A percentile compares a stretch with the other conserved stretches of the same genome.
phyloP scores from a whole-genome alignment of 345 rosid genomes.

The Gossypium stocksii region DNA sequence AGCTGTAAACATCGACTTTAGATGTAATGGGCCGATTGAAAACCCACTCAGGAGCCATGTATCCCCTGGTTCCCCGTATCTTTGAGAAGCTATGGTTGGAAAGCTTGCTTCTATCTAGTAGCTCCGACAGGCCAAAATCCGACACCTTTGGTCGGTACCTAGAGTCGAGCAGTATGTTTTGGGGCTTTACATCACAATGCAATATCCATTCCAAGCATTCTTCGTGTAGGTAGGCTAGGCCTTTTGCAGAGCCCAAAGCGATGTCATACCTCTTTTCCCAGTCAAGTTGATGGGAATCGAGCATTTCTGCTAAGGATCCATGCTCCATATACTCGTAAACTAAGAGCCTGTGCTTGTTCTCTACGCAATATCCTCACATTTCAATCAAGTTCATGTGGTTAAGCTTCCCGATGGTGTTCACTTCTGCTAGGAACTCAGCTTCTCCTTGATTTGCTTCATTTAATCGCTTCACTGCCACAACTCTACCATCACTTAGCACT shows the following conservation, averaged over 20 bases:
- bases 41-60: conserved; percentile 32
- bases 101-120: neutral
- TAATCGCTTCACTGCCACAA: conserved; percentile 24
- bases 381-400: conserved; percentile 38
- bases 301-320: conserved; percentile 10
- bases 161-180: conserved; percentile 24
- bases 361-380: conserved; percentile 30
- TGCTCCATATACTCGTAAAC: conserved; percentile 26
- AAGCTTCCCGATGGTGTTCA: conserved; percentile 35
- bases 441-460: conserved; percentile 27
- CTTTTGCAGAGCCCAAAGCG: conserved; percentile 29
- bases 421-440: conserved; percentile 36
- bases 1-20: conserved; percentile 43
- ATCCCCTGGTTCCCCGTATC: conserved; percentile 31
- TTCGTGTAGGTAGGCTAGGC: conserved; percentile 34
- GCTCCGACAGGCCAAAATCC: conserved; percentile 23
- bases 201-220: conserved; percentile 40
- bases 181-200: conserved; percentile 32
- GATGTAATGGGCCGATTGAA: conserved; percentile 26
- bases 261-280: conserved; percentile 21
- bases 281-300: conserved; percentile 13
- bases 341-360: conserved; percentile 24
- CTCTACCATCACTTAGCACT: conserved; percentile 6
- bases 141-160: conserved; percentile 20
- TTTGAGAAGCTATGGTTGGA: neutral